Evolutionary conservation across 768 basidiomycete species (phyloP), one percentile per base, ranked within the genome.

Genomic region (Podaxis sp.): DNA sequence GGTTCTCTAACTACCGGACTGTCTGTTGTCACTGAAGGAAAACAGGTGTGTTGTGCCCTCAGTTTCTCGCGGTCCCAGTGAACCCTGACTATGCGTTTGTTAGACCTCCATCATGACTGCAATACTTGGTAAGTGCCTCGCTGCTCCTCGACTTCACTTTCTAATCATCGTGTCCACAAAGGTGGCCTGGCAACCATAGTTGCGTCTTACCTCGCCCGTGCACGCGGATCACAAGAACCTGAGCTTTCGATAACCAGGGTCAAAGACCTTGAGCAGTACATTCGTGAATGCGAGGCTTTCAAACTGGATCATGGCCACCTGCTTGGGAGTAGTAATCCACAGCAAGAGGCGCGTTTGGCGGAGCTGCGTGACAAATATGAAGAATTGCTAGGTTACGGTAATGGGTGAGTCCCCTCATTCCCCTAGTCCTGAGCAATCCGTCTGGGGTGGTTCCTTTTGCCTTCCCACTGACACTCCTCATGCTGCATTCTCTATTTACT

Each of bases 201-300:
- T 14, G 88, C 89, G 14, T 86, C 88, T 1, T 91, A 87, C 70
- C 77, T 91, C 25, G 90, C 89, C 3, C 83, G 86, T 7, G 78
- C 82, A 21, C 83, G 88, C 27, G 87, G 88, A 6, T 84, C 87
- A 0, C 81, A 82, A 37, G 89, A 91, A 65, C 90, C 90, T 1
- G 87, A 90, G 62, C 57, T 79, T 18, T 88, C 87, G 0, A 75
- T 78, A 36, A 68, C 74, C 1, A 79, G 82, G 10, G 77, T 77
- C 2, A 84, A 86, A 62, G 86, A 87, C 60, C 77, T 91, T 0
- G 85, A 89, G 25, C 79, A 85, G 23, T 91, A 84, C 64, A 73
- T 90, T 25, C 85, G 89, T 28, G 85, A 89, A 62, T 77, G 79
- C 46, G 68, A 78, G 48, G 80, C 82, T 1, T 88, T 86, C 64